Evolutionary conservation across 805 yeast species (phyloP).

Genomic region (Millerozyma acaciae): DNA sequence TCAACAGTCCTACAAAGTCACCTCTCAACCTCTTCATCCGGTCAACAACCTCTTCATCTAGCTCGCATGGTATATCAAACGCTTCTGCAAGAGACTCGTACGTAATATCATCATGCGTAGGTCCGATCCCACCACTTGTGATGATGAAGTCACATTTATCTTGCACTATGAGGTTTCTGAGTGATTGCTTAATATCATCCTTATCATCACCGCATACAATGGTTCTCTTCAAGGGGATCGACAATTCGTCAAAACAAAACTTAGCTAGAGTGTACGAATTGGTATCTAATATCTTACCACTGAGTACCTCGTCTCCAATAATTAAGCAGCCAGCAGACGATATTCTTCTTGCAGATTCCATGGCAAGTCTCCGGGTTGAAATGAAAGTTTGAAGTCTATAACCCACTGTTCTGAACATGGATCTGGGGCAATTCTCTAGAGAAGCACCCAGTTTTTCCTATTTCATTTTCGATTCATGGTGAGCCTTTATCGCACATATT

Average conservation of each 20-base stretch:
- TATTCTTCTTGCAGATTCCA: conserved; percentile 12
- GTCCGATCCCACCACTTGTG: conserved; percentile 76
- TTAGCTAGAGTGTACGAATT: conserved; percentile 72
- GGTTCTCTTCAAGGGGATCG: conserved; percentile 63
- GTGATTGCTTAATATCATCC: conserved; percentile 54
- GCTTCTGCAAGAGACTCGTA: conserved; percentile 72
- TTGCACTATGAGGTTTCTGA: conserved; percentile 37
- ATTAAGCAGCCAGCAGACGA: conserved; percentile 49
- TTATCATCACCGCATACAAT: conserved; percentile 76
- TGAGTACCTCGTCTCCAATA: conserved; percentile 86
- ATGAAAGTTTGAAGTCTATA: too few relatives aligned
- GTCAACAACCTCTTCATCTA: conserved; percentile 55
- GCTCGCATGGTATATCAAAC: conserved; percentile 44
- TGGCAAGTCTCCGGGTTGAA: neutral
- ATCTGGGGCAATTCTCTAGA: too few relatives aligned
- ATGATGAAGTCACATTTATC: conserved; percentile 61
- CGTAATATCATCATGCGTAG: conserved; percentile 89
- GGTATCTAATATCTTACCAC: conserved; percentile 79
- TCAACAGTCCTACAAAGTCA: conserved; percentile 26
- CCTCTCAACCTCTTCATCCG: conserved; percentile 54
- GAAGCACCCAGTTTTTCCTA: too few relatives aligned
- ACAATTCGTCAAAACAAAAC: conserved; percentile 57
- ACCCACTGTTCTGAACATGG: too few relatives aligned
- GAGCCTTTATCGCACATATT: too few relatives aligned
- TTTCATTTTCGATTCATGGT: too few relatives aligned